Base-by-base conservation (phyloP, 805 yeast species). In the Candida coquimbonensis region DNA sequence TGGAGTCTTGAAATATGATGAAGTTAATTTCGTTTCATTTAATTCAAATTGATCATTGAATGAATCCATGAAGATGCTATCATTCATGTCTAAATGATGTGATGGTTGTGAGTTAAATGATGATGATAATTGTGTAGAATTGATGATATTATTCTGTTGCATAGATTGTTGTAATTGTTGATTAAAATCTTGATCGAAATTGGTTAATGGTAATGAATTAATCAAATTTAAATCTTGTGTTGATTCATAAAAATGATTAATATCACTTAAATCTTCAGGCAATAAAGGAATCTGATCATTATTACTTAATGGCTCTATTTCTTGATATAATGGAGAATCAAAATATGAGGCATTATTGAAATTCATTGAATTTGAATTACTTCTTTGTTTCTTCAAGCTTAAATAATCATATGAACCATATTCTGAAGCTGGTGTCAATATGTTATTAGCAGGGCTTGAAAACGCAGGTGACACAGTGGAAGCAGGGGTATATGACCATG, bases 401-500 rank as follows among this genome's bases (percentile, higher is more conserved):
- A 42, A 14, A 12, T 42, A 40, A 5, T 48, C 47, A 34, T 39
- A 42, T 13, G 45, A 47, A 12, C 34, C 26, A 16, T 26, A 26
- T 13, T 46, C 51, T 24, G 46, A 45, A 34, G 48, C 42, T 11
- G 53, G 49, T 13, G 53, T 40, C 19, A 43, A 42, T 14, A 48
- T 40, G 4, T 44, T 42, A 31, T 38, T 36, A 7, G 40, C 46
- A 16, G 52, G 52, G 37, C 50, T 47, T n/a, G 61, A 53, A 9
- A 49, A 46, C 13, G 55, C 50, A 32, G 53, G 53, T 7, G 50
- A 47, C 4, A 47, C 49, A 7, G 53, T 53, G 25, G 59, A 54
- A 12, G 50, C 55, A 13, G 59, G 61, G 9, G 61, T 57, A 25
- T 53, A 54, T 11, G 57, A 41, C 50, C 51, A 47, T 32, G 51